Conservation (phyloP, 169 alveolate species). For the Miamiensis avidus region DNA sequence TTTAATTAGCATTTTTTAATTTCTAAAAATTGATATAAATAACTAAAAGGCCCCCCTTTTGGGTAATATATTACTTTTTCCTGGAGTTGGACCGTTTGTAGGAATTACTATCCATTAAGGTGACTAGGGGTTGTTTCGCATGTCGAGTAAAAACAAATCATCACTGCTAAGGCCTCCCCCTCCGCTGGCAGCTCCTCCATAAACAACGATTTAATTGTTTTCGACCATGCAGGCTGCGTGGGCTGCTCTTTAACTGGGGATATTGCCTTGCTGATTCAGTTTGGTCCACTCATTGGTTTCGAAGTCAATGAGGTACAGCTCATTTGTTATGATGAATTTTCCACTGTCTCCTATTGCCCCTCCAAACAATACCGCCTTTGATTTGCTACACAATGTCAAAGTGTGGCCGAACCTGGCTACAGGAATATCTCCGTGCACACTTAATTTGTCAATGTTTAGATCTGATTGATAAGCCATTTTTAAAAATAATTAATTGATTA, state of each 20-base stretch:
- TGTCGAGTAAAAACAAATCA: slow-evolving; percentile 94
- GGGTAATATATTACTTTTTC: slow-evolving; percentile 86
- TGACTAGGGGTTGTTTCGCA: slow-evolving; percentile 89
- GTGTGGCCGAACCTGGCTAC: slow-evolving; percentile 98
- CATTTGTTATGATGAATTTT: slow-evolving; percentile 70
- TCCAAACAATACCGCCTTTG: slow-evolving; percentile 78
- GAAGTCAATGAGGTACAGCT: slow-evolving; percentile 62
- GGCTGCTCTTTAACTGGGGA: slow-evolving; percentile 99
- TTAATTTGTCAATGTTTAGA: slow-evolving; percentile 26
- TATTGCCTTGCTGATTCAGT: slow-evolving; percentile 83
- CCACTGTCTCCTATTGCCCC: slow-evolving; percentile 71
- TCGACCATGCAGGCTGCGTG: slow-evolving; percentile 98
- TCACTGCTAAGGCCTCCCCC: slow-evolving; percentile 95
- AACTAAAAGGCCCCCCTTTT: too few species aligned
- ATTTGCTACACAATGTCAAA: slow-evolving; percentile 89
- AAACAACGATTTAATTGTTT: slow-evolving; percentile 92
- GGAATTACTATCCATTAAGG: slow-evolving; percentile 97
- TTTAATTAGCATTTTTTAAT: neutral
- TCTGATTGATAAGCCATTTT: too few species aligned
- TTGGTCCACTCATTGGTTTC: slow-evolving; percentile 84
- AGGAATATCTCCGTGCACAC: slow-evolving; percentile 90
- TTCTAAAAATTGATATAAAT: too few species aligned
- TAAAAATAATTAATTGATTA: too few species aligned
- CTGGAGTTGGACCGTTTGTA: slow-evolving; percentile 97
- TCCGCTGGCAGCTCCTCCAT: slow-evolving; percentile 99